Evolutionary conservation across 108 stramenopile species (phyloP).

Genomic region (Schizochytrium sp.): DNA sequence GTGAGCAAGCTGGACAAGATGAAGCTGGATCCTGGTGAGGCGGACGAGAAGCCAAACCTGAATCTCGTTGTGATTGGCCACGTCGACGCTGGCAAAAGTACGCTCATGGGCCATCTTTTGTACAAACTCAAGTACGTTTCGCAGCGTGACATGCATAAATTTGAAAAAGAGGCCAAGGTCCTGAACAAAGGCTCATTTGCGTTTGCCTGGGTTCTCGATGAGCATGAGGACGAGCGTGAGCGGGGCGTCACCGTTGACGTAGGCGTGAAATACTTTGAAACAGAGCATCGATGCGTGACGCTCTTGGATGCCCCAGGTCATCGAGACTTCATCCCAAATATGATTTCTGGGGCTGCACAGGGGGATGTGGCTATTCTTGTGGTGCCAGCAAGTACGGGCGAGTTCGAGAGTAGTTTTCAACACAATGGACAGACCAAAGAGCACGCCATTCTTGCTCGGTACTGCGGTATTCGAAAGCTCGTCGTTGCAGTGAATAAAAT

Average conservation of each 20-base stretch:
- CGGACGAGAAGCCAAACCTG: not conserved
- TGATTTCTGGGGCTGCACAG: conserved; percentile 47
- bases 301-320: conserved; percentile 59
- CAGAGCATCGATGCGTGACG: conserved; percentile 30
- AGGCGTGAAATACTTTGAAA: conserved; percentile 30
- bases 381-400: conserved; percentile 64
- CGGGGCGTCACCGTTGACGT: conserved; percentile 69
- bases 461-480: conserved; percentile 65
- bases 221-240: conserved; percentile 55
- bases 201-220: conserved; percentile 66
- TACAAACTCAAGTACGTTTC: conserved; percentile 48
- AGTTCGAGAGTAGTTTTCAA: conserved; percentile 67
- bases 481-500: conserved; percentile 76
- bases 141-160: conserved; percentile 51
- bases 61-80: conserved; percentile 6
- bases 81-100: conserved; percentile 87
- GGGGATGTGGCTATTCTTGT: conserved; percentile 70
- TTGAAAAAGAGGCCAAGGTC: conserved; percentile 45
- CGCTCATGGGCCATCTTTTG: conserved; percentile 73
- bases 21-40: conserved; percentile 14
- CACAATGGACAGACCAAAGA: conserved; percentile 66
- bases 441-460: conserved; percentile 63
- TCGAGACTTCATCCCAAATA: conserved; percentile 67
- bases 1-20: conserved; percentile 47
- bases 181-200: conserved; percentile 65